Conservation (phyloP, 2,329 filamentous ascomycete species). For the Aureobasidium vineae region DNA sequence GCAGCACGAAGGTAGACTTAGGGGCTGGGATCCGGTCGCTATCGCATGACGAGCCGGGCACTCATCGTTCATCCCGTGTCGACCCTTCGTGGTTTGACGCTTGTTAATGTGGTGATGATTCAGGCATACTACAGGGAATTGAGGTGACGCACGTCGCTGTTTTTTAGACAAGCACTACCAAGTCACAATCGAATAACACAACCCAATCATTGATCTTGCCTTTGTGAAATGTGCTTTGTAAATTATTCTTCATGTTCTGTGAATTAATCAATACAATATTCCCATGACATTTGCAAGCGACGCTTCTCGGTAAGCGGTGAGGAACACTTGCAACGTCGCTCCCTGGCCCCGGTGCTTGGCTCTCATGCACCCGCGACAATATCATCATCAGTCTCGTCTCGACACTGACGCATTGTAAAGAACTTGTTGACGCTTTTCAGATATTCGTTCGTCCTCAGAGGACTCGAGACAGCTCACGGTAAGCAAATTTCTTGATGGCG, state of each 20-base stretch:
- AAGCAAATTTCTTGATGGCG: background rate
- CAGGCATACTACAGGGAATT: background rate
- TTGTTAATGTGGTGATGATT: background rate
- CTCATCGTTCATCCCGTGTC: background rate
- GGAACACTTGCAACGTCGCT: constrained; percentile 11
- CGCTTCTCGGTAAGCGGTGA: constrained; percentile 4
- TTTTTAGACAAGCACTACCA: background rate
- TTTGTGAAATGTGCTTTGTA: background rate
- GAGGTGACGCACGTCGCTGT: background rate
- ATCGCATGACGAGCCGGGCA: background rate
- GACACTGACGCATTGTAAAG: background rate
- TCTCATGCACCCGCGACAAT: background rate
- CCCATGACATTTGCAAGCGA: constrained; percentile 21
- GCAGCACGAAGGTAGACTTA: background rate
- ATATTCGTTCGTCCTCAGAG: background rate
- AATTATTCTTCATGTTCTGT: background rate
- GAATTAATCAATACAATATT: background rate
- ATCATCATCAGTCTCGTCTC: background rate
- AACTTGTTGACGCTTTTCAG: background rate
- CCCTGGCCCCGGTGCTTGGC: background rate
- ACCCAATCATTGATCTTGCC: background rate
- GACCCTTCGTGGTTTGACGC: background rate
- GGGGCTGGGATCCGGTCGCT: background rate
- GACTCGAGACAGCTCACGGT: background rate
- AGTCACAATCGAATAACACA: background rate